Base-by-base conservation (phyloP, 2,329 filamentous ascomycete species). In the Alternaria sp. region DNA sequence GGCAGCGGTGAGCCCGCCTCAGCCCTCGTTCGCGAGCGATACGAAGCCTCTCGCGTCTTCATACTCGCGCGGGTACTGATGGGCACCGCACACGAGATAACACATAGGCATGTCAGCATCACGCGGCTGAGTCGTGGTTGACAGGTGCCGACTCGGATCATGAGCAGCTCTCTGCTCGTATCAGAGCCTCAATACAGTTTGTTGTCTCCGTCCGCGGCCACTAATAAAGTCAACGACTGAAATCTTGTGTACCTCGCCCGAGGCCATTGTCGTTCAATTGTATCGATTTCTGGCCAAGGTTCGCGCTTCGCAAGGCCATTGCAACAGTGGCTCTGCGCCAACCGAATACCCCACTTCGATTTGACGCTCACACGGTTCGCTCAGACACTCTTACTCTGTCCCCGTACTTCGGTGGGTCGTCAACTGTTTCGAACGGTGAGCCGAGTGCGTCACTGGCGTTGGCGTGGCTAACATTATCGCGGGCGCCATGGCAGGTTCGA, bases 71-170 rank as follows among this genome's bases (percentile, higher is more conserved):
- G 42, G 61, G 58, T 55, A 66, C 58, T 58, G 55, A 63, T 67
- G 44, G 47, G 54, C 64, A 49, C 18, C 22, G 39, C 51, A 59
- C 48, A 60, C 38, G 54, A 61, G 54, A 65, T 58, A 54, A 46
- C 57, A 57, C 55, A 49, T 38, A 43, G 59, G 43, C 32, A 48
- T 49, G 63, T 70, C 66, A 69, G 68, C 67, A 66, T n/a, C 61
- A 64, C 59, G 62, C 66, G 65, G 69, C 67, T 68, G 69, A 71
- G 69, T 65, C 63, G 64, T 64, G 62, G 38, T 42, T 65, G 61
- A 64, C 61, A 63, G 61, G 53, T 57, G 52, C 56, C 55, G 47
- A 64, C 54, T 55, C 54, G 57, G 44, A 61, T 24, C 52, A 44
- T 44, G 44, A 12, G 46, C 24, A 32, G 34, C 44, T 54, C 46